Percentiles rank a stretch among this genome's conserved stretches.
Evolutionary conservation across 2,329 filamentous ascomycete species (phyloP).

Genomic region (Sclerotinia nivalis): DNA sequence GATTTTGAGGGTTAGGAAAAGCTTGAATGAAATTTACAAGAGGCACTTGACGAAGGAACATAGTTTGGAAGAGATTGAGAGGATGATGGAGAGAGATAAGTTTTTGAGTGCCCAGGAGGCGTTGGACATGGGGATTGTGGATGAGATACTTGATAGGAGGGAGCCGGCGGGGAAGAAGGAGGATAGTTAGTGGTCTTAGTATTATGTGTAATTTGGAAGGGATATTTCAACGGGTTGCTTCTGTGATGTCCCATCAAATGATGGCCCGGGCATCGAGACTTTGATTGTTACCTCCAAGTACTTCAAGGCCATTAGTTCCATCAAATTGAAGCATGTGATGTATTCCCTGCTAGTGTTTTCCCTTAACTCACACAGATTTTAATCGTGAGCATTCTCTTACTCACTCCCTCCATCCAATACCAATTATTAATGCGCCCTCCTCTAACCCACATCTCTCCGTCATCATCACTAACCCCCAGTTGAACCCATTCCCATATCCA

Average conservation of each 20-base stretch:
- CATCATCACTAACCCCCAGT: background rate
- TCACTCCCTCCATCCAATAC: background rate
- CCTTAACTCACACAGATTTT: too few species aligned
- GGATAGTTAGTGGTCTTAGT: background rate
- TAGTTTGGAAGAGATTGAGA: slow-evolving; percentile 80
- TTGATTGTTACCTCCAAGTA: background rate
- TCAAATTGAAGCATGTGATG: background rate
- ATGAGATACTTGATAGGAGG: slow-evolving; percentile 77
- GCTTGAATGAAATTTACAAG: slow-evolving; percentile 89
- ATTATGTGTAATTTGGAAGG: background rate
- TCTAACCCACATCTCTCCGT: background rate
- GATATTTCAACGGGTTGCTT: background rate
- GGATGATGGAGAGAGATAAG: slow-evolving; percentile 95
- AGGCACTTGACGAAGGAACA: slow-evolving; percentile 82
- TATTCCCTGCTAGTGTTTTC: too few species aligned
- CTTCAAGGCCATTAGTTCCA: background rate
- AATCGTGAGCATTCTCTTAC: too few species aligned
- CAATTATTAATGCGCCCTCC: slow-evolving; percentile 6
- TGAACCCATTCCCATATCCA: slow-evolving; percentile 12
- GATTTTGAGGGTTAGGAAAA: slow-evolving; percentile 81
- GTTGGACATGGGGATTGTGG: slow-evolving; percentile 84
- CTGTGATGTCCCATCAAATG: background rate
- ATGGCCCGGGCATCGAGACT: background rate
- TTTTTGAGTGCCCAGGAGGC: slow-evolving; percentile 90
- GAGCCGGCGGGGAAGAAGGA: slow-evolving; percentile 34